These are phyloP conservation scores for Tremellales sp. DNA, from an alignment of 1,284 basidiomycete genomes.

Conservation along the genomic window DNA sequence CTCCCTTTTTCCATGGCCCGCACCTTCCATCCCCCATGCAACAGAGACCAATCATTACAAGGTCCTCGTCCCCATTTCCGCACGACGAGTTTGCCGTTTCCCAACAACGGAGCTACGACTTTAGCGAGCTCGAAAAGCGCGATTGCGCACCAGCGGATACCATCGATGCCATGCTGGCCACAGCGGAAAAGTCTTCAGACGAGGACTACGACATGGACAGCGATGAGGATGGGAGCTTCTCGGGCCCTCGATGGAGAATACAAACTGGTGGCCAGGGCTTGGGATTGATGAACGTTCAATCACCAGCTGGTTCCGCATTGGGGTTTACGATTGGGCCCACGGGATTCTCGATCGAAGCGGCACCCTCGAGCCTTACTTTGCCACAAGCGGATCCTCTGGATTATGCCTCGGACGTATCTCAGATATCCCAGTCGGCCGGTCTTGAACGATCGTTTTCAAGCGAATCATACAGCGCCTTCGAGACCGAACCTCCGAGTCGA, in stretches of 20 bases:
- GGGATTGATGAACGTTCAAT: neutral
- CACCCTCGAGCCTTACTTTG: neutral
- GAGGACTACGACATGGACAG: slow-evolving; percentile 15
- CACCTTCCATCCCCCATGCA: neutral
- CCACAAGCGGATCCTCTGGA: neutral
- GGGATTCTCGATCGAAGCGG: slow-evolving; percentile 19
- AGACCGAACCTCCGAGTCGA: neutral
- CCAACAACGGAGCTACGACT: neutral
- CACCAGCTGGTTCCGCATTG: slow-evolving; percentile 12
- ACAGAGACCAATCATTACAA: neutral
- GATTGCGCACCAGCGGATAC: slow-evolving; percentile 1
- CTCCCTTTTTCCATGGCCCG: neutral
- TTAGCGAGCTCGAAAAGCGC: neutral
- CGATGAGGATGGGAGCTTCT: too few species aligned
- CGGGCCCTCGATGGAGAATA: neutral
- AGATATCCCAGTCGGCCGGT: too few species aligned
- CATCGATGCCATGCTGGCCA: slow-evolving; percentile 22
- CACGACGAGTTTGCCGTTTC: too few species aligned
- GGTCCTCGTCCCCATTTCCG: neutral
- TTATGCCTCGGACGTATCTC: neutral
- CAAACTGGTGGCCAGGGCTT: neutral
- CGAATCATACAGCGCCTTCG: too few species aligned
- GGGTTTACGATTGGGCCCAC: slow-evolving; percentile 30
- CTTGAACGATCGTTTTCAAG: too few species aligned
- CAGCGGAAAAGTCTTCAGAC: slow-evolving; percentile 24